Conservation (phyloP, 2,329 filamentous ascomycete species). For the Ascochyta clinopodiicola region DNA sequence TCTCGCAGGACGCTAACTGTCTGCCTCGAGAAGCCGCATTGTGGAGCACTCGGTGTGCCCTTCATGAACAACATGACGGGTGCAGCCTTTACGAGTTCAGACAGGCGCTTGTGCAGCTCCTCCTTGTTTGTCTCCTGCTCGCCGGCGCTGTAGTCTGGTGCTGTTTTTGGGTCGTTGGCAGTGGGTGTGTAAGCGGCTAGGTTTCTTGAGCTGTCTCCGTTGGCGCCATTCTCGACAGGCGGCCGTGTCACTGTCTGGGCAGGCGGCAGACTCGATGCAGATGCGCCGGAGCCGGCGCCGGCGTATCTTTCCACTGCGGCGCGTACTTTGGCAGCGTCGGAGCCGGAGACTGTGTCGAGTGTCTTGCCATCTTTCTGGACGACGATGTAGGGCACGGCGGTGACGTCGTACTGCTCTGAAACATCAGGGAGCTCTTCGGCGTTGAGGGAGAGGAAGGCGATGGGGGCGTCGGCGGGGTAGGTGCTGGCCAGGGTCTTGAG, state of each 20-base stretch:
- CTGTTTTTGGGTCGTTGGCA: conserved; percentile 52
- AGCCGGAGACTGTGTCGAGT: conserved; percentile 86
- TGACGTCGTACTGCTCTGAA: conserved; percentile 91
- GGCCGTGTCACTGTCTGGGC: conserved; percentile 55
- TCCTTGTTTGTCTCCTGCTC: conserved; percentile 67
- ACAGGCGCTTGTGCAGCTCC: conserved; percentile 80
- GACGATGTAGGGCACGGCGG: conserved; percentile 90
- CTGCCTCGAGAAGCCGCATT: conserved; percentile 93
- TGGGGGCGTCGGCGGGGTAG: conserved; percentile 74
- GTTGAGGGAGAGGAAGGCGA: conserved; percentile 88
- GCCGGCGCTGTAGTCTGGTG: conserved; percentile 55
- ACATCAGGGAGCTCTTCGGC: conserved; percentile 93
- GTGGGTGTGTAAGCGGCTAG: conserved; percentile 55
- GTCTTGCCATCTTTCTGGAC: conserved; percentile 77
- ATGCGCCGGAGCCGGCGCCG: conserved; percentile 53
- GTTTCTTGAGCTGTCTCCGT: conserved; percentile 46
- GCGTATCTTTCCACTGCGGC: conserved; percentile 85
- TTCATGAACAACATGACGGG: conserved; percentile 99
- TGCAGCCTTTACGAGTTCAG: conserved; percentile 88
- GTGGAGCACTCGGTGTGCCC: conserved; percentile 84
- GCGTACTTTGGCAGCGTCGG: conserved; percentile 84
- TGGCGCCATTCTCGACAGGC: conserved; percentile 46
- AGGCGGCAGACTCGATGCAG: conserved; percentile 49
- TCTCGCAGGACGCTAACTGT: conserved; percentile 86
- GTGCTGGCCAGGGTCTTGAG: conserved; percentile 84